Base-by-base conservation (phyloP, 225 moss, liverwort and hornwort species). In the Bryum argenteum region DNA sequence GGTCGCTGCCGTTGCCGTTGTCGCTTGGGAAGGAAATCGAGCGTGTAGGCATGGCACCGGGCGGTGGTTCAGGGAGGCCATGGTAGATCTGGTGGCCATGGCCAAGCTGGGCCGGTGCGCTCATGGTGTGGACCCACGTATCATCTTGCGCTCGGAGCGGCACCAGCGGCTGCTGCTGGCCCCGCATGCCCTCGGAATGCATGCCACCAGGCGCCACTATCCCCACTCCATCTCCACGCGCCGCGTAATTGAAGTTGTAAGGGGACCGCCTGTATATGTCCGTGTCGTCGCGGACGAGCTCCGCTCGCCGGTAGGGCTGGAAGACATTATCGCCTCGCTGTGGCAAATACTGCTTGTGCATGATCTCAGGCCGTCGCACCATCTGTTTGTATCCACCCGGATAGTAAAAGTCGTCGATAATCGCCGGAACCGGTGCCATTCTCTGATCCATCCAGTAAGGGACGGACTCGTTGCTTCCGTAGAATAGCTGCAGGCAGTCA, bases 371-470 rank as follows among this genome's bases (percentile, higher is more conserved):
- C 52, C 76, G 61, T 13, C 38, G 52, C 14, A 50, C 71, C 73
- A 79, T 57, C 12, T 75, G 75, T 66, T 75, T 85, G 22, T 61
- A 57, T 9, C 41, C 42, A 6, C 41, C 37, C 0, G 57, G 8
- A 54, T 70, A 66, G 57, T 67, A 70, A 50, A 20, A 39, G n/a
- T 79, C 75, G 22, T 79, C 75, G 48, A 71, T 67, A 9, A 61
- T 61, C n/a, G n/a, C n/a, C 11, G 62, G 39, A 65, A 59, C 50
- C 0, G 80, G 63, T 10, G 4, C 21, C 82, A 85, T 85, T 41
- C 85, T 54, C 82, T 79, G 85, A 23, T 85, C 82, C 79, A 82
- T 71, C 85, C 85, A 85, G 67, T 82, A 82, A 5, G 82, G 79
- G 1, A 82, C 26, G 3, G 77, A 50, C 8, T 85, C 85, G 47